Percentiles rank a stretch among this genome's conserved stretches.
Conservation (phyloP, 2,329 filamentous ascomycete genomes). For the Fusarium euwallaceae region DNA sequence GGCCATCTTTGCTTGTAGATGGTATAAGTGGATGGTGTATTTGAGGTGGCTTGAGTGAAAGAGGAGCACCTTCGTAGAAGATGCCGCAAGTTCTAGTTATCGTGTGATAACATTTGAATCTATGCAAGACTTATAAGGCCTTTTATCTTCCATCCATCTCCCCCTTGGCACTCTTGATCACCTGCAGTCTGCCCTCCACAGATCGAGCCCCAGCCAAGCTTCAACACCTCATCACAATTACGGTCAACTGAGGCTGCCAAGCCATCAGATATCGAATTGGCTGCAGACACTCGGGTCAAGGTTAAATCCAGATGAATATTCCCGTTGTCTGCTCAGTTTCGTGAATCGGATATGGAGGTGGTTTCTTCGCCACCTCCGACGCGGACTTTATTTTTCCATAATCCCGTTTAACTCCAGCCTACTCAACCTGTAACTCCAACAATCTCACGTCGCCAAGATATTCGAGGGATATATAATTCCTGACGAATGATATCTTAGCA, state of each 20-base stretch:
- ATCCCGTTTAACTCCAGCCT: neutral
- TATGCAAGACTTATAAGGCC: neutral
- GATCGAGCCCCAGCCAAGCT: neutral
- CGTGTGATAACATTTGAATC: neutral
- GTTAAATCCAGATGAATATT: neutral
- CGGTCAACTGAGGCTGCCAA: neutral
- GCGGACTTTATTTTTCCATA: conserved; percentile 1
- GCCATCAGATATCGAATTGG: neutral
- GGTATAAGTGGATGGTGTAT: neutral
- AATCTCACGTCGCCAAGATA: neutral
- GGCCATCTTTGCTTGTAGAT: neutral
- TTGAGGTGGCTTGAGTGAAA: neutral
- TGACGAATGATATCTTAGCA: neutral
- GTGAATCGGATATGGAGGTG: neutral
- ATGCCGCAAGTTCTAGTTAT: neutral
- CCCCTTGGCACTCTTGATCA: neutral
- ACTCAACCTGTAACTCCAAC: neutral
- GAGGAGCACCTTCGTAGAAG: neutral
- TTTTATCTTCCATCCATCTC: neutral
- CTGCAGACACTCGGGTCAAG: neutral
- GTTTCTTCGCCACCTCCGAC: neutral
- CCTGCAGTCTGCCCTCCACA: neutral
- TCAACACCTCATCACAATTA: neutral
- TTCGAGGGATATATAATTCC: neutral
- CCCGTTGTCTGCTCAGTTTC: neutral